Base-by-base conservation (phyloP, 208 protist species). In the Acanthamoeba lenticulata region DNA sequence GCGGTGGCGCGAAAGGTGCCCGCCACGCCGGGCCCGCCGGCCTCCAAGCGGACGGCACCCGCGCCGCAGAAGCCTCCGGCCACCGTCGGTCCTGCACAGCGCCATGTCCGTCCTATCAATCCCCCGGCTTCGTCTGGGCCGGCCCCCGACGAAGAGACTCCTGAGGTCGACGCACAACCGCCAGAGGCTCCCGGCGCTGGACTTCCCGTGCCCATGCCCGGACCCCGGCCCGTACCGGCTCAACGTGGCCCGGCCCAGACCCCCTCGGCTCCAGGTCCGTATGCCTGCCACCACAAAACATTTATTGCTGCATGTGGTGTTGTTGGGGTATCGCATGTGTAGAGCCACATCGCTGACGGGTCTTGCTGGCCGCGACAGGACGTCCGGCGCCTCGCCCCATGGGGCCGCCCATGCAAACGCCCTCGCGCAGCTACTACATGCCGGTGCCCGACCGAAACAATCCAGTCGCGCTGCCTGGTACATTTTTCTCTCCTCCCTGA, bases 371-470 rank as follows among this genome's bases (percentile, higher is more conserved):
- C n/a, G n/a, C n/a, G n/a, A n/a, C n/a, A 52, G 45, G 45, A 5
- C 45, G 15, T 52, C 45, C 45, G 45, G 55, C 55, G 19, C 13
- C 55, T 9, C 55, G 55, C 19, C 21, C 55, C 27, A 72, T 40
- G 2, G 19, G 7, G 29, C 62, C 72, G 27, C 72, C 72, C 13
- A 15, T 40, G 17, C 72, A 83, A 40, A 83, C 72, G 27, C 72
- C 72, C 4, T 44, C 72, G 0, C 36, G 72, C 19, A 83, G 72
- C 72, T 90, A 90, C 57, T 90, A 90, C 57, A 90, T 90, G 83
- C 83, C 83, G 29, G 83, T 90, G 49, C 83, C 83, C 13, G 57
- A 60, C 34, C 47, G 47, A n/a, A 90, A 90, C 83, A 90, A 90
- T 29, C 72, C 72, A 1, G 72, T 83, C 40, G 72, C 72, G 5